Conservation (phyloP, 306 rosid genomes). For the Argentina anserina region DNA sequence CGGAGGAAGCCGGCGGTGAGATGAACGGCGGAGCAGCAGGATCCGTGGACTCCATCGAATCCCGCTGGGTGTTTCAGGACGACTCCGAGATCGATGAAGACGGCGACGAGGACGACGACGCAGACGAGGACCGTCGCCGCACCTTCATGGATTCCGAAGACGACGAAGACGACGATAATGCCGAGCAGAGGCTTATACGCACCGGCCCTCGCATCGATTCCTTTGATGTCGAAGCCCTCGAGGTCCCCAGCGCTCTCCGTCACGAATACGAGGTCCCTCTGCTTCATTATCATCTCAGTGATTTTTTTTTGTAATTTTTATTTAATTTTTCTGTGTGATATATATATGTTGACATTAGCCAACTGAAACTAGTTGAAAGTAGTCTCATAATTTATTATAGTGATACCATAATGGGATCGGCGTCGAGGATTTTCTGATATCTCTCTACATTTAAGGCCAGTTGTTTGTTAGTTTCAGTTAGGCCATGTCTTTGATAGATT, state of each 20-base stretch:
- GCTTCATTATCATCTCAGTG: too few species aligned
- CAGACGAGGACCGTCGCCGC: constrained; percentile 13
- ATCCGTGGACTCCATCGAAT: constrained; percentile 50
- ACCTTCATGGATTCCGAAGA: constrained; percentile 69
- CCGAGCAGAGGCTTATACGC: constrained; percentile 75
- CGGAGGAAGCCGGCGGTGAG: constrained; percentile 35
- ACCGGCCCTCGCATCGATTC: constrained; percentile 95
- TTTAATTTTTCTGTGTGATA: too few species aligned
- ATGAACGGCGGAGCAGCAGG: constrained; percentile 27
- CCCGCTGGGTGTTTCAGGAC: constrained; percentile 64
- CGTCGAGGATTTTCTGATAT: too few species aligned
- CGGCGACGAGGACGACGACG: constrained; percentile 36
- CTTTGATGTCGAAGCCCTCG: constrained; percentile 97
- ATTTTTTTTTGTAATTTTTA: too few species aligned
- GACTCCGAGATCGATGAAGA: constrained; percentile 44
- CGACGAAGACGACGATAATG: constrained; percentile 68
- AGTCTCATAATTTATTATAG: too few species aligned
- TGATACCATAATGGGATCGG: too few species aligned
- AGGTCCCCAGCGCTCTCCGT: constrained; percentile 77
- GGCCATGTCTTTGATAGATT: too few species aligned
- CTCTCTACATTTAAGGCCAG: too few species aligned
- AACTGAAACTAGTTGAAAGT: too few species aligned
- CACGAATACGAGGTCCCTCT: constrained; percentile 66
- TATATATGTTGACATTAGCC: too few species aligned
- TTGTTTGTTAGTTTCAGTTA: too few species aligned